phyloP scores from a whole-genome alignment of 768 basidiomycete species.

The Nidularia pulvinata region DNA sequence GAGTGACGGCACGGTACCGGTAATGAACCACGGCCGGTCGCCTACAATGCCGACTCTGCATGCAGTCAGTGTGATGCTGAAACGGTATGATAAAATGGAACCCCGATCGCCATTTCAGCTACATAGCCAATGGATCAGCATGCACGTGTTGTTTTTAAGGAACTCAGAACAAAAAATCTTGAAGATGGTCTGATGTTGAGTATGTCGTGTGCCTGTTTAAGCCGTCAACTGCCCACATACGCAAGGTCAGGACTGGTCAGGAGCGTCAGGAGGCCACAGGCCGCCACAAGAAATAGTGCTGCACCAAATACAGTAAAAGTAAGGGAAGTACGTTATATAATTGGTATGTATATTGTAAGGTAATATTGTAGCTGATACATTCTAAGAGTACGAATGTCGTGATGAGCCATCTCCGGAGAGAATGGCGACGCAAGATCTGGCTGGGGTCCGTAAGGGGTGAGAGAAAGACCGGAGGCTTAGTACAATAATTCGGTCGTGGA shows the following conservation, averaged over 20 bases:
- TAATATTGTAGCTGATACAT: slow-evolving; percentile 5
- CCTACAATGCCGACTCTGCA: too few species aligned
- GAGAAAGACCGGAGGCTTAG: background rate
- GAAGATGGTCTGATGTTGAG: too few species aligned
- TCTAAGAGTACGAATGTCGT: slow-evolving; percentile 12
- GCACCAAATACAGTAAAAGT: background rate
- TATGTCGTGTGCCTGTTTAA: background rate
- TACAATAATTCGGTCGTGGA: background rate
- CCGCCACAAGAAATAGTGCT: background rate
- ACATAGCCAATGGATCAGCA: too few species aligned
- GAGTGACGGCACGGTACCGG: too few species aligned
- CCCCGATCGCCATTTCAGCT: too few species aligned
- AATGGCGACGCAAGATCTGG: background rate
- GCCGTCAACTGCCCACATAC: background rate
- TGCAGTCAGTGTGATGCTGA: too few species aligned
- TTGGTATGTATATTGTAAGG: slow-evolving; percentile 1
- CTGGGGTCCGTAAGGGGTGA: background rate
- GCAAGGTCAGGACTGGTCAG: background rate
- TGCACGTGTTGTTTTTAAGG: too few species aligned
- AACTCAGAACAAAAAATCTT: too few species aligned
- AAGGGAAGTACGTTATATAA: slow-evolving; percentile 2
- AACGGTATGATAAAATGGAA: too few species aligned
- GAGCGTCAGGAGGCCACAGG: background rate
- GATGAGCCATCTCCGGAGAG: background rate
- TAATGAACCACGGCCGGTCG: too few species aligned